Evolutionary conservation across 352 stramenopile genomes (phyloP), one percentile per base, ranked within the genome.

Genomic region (Phytopythium sindhum): DNA sequence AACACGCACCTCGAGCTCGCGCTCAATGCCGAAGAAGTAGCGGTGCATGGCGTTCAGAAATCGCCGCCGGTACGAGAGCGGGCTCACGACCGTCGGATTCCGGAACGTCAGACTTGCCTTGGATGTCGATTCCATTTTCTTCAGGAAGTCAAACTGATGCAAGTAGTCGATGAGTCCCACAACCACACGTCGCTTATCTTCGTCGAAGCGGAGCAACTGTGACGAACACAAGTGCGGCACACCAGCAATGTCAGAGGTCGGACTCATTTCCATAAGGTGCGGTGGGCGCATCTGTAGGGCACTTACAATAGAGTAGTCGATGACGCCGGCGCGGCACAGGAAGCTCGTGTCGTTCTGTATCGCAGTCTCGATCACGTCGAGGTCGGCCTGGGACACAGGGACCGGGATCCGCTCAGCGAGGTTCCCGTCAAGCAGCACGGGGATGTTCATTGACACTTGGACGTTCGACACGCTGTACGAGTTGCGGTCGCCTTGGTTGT

Each of bases 61-160:
- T 10, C 87, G 84, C 29, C 79, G 81, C 7, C 77, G 84, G 52
- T 96, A 96, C 15, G 85, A 88, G 29, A 81, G 75, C 10, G 87
- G 87, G 31, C 83, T 92, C 67, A 96, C 90, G 29, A 96, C 86
- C 0, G 87, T 96, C 64, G 87, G 87, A 42, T 92, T 83, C 8
- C 85, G 83, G 66, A 94, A 94, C 19, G 78, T 93, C 61, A 94
- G 70, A 33, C 81, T 90, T 0, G 86, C 85, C 60, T 96, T 96
- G 2, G 87, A 93, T 3, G 85, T 93, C 23, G 87, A 96, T 67
- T 96, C 87, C 80, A 96, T 93, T 57, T 93, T 93, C 65, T 96
- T 96, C 21, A 96, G 62, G 60, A 96, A 92, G 63, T 96, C 87
- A 57, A 92, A 96, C 53, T 96, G 87, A 57, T 96, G 87, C 58